phyloP scores from a whole-genome alignment of 169 alveolate genomes.

The Babesia caballi region DNA sequence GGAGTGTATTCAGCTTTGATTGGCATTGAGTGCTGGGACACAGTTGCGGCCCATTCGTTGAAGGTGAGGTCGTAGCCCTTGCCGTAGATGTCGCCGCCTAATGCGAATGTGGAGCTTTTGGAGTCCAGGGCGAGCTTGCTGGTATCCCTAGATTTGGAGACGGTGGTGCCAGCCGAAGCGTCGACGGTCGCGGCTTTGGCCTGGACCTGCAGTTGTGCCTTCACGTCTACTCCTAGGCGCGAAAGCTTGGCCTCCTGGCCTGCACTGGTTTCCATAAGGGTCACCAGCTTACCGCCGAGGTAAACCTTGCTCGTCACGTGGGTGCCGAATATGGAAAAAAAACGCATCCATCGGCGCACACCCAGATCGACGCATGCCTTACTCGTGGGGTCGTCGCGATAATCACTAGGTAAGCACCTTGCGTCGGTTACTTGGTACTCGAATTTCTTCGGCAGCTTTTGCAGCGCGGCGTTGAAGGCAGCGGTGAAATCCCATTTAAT shows the following conservation, averaged over 20 bases:
- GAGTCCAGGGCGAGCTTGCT: constrained; percentile 11
- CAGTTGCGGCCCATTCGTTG: constrained; percentile 55
- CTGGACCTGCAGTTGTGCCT: constrained; percentile 31
- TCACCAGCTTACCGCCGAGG: constrained; percentile 60
- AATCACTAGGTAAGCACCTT: constrained; percentile 28
- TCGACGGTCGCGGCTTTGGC: constrained; percentile 15
- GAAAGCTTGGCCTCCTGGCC: constrained; percentile 39
- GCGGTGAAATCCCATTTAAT: constrained; percentile 45
- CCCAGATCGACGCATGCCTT: constrained; percentile 35
- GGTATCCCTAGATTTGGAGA: not conserved
- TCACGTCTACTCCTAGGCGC: constrained; percentile 34
- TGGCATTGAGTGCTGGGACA: constrained; percentile 58
- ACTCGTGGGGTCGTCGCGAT: constrained; percentile 32
- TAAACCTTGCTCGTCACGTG: constrained; percentile 55
- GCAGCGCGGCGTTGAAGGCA: constrained; percentile 40
- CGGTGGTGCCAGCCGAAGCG: constrained; percentile 8
- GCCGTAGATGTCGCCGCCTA: constrained; percentile 58
- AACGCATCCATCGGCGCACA: constrained; percentile 42
- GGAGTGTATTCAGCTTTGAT: constrained; percentile 59
- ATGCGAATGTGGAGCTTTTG: constrained; percentile 30
- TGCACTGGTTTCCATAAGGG: constrained; percentile 34
- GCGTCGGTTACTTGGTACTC: not conserved
- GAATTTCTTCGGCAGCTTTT: not conserved
- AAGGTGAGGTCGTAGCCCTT: constrained; percentile 30
- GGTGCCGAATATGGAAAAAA: constrained; percentile 58